Percentiles rank a stretch among this genome's conserved stretches.
These are phyloP conservation scores for Suhomyces panamericanus DNA, from an alignment of 1,139 yeast species.

Conservation along the genomic window DNA sequence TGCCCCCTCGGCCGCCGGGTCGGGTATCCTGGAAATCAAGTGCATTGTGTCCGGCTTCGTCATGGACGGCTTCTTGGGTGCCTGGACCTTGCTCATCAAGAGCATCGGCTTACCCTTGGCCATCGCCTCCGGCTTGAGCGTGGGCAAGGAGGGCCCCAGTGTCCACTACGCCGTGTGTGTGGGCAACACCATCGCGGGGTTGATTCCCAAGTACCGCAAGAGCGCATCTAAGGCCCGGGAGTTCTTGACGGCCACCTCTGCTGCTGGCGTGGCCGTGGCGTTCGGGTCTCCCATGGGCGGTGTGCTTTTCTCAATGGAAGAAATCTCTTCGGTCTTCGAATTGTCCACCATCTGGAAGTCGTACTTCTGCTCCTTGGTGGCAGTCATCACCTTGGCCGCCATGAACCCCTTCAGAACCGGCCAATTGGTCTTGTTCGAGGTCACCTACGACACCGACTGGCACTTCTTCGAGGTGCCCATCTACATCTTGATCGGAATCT, in stretches of 20 bases:
- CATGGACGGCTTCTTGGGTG: slow-evolving; percentile 73
- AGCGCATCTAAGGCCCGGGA: slow-evolving; percentile 56
- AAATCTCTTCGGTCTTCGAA: slow-evolving; percentile 70
- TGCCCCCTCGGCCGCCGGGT: slow-evolving; percentile 94
- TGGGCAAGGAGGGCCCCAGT: slow-evolving; percentile 85
- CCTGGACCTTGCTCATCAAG: slow-evolving; percentile 72
- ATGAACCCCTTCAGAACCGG: slow-evolving; percentile 94
- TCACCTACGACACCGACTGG: slow-evolving; percentile 84
- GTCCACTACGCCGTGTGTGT: slow-evolving; percentile 86
- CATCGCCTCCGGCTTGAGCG: slow-evolving; percentile 76
- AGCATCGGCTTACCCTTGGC: slow-evolving; percentile 82
- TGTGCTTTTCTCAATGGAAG: slow-evolving; percentile 69
- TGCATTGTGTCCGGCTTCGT: slow-evolving; percentile 92
- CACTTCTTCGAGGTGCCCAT: slow-evolving; percentile 81
- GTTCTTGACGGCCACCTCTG: slow-evolving; percentile 59
- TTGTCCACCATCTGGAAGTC: slow-evolving; percentile 86
- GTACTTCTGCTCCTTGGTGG: slow-evolving; percentile 86
- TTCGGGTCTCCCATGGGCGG: slow-evolving; percentile 78
- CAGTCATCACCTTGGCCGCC: slow-evolving; percentile 73
- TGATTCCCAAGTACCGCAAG: slow-evolving; percentile 46
- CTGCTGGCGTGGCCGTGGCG: slow-evolving; percentile 76
- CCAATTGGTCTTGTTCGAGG: slow-evolving; percentile 88
- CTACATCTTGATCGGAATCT: slow-evolving; percentile 74
- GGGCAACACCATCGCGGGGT: slow-evolving; percentile 63
- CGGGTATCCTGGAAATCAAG: slow-evolving; percentile 95